These are phyloP conservation scores for Euphorbia celastroides DNA, from an alignment of 441 rosid species.

Conservation along the genomic window DNA sequence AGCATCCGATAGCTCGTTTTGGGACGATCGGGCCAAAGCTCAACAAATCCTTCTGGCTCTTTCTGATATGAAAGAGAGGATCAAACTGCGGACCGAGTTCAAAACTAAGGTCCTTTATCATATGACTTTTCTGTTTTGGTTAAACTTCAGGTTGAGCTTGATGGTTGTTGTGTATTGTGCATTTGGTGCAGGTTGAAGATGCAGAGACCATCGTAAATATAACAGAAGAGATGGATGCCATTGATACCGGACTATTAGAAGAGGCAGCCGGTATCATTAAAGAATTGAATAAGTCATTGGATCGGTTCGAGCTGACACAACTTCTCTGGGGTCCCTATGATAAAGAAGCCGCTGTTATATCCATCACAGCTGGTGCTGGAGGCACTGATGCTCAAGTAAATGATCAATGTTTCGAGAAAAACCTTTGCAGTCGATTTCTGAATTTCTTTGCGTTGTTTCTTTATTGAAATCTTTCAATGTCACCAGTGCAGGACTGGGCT, in stretches of 20 bases:
- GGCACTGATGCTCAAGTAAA: slow-evolving; percentile 97
- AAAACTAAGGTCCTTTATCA: slow-evolving; percentile 48
- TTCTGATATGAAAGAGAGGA: slow-evolving; percentile 72
- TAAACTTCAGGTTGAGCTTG: neutral
- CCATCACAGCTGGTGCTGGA: slow-evolving; percentile 94
- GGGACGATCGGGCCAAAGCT: slow-evolving; percentile 82
- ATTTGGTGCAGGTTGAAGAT: slow-evolving; percentile 68
- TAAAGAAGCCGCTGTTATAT: slow-evolving; percentile 80
- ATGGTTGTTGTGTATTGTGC: neutral
- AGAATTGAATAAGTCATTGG: slow-evolving; percentile 62
- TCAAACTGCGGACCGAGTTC: slow-evolving; percentile 53
- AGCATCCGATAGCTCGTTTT: slow-evolving; percentile 64
- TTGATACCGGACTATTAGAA: slow-evolving; percentile 74
- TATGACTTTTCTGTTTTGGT: neutral
- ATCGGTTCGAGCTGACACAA: slow-evolving; percentile 74
- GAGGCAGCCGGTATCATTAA: slow-evolving; percentile 68
- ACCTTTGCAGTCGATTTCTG: too few species aligned
- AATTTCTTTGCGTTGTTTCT: slow-evolving; percentile 13
- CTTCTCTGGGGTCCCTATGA: slow-evolving; percentile 93
- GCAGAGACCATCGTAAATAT: slow-evolving; percentile 74
- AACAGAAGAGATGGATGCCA: slow-evolving; percentile 91
- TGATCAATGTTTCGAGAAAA: slow-evolving; percentile 7
- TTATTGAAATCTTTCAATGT: slow-evolving; percentile 33
- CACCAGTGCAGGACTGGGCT: slow-evolving; percentile 98
- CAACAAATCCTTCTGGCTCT: slow-evolving; percentile 65